Evolutionary conservation across 164 flowering plant species (phyloP).

Genomic region (Chloranthus sessilifolius): DNA sequence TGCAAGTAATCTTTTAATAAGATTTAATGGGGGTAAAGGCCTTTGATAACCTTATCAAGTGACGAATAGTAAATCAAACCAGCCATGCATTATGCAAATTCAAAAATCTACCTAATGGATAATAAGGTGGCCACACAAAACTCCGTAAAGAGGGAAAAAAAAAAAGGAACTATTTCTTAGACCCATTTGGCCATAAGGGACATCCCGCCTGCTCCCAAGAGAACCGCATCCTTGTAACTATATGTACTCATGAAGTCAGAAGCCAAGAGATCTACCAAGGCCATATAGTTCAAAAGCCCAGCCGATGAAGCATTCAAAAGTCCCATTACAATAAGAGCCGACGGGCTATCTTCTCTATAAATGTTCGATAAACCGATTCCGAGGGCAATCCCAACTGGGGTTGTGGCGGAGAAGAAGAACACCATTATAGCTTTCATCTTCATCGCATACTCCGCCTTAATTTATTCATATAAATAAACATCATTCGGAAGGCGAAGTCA

Average conservation of each 20-base stretch:
- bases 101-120: no score
- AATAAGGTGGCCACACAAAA: no score
- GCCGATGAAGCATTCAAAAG: constrained; percentile 17
- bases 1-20: no score
- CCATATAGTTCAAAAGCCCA: constrained; percentile 22
- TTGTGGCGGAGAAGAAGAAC: constrained; percentile 17
- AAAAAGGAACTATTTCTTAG: no score
- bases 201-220: constrained; percentile 20
- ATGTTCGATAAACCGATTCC: constrained; percentile 9
- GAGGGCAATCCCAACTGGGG: constrained; percentile 10
- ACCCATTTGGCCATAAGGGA: constrained; percentile 20
- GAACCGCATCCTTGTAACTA: constrained; percentile 6
- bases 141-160: no score
- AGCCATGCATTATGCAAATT: no score
- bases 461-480: no score
- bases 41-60: no score
- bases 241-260: constrained; percentile 15
- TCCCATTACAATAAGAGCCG: constrained; percentile 14
- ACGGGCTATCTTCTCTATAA: constrained; percentile 14
- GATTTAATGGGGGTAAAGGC: no score
- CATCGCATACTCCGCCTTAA: constrained; percentile 11
- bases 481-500: no score
- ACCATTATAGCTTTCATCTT: constrained; percentile 10
- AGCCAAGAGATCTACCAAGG: constrained; percentile 17
- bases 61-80: no score